phyloP scores from a whole-genome alignment of 1,139 yeast species.

The Candida freyschussii region DNA sequence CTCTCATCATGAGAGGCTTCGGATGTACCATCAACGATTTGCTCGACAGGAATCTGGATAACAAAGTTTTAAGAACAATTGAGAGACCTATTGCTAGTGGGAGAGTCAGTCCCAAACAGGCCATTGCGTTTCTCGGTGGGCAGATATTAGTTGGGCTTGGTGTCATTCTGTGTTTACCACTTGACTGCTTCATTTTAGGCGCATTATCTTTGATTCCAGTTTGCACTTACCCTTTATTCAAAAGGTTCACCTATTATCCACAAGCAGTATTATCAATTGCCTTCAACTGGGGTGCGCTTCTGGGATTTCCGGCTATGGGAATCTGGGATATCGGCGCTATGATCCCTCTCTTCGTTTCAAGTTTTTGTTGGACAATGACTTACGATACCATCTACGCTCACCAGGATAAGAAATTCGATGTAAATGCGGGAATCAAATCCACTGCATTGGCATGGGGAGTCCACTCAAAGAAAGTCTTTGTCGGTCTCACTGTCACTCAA shows the following conservation, averaged over 20 bases:
- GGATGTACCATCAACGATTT: conserved; percentile 96
- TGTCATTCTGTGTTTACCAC: conserved; percentile 67
- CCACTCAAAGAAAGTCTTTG: conserved; percentile 63
- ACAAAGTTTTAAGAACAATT: conserved; percentile 79
- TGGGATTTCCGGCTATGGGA: conserved; percentile 97
- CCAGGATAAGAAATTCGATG: conserved; percentile 88
- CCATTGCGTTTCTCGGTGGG: conserved; percentile 65
- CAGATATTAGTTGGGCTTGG: conserved; percentile 73
- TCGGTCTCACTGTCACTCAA: conserved; percentile 63
- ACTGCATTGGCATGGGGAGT: conserved; percentile 94
- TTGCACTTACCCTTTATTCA: conserved; percentile 85
- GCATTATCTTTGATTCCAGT: conserved; percentile 78
- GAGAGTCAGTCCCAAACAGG: conserved; percentile 66
- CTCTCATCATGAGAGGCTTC: conserved; percentile 93
- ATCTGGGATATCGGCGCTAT: conserved; percentile 71
- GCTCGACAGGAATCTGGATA: conserved; percentile 76
- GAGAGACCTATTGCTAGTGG: conserved; percentile 92
- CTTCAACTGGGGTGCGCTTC: conserved; percentile 91
- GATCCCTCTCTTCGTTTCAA: conserved; percentile 70
- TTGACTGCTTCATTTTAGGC: conserved; percentile 78
- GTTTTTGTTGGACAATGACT: conserved; percentile 89
- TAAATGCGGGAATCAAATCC: conserved; percentile 86
- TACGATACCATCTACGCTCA: conserved; percentile 97
- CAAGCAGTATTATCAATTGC: conserved; percentile 78
- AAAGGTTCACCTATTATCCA: conserved; percentile 92